A percentile compares a stretch with the other conserved stretches of the same genome.
phyloP scores from a whole-genome alignment of 1,284 basidiomycete genomes.

The Cryptococcus sp. region DNA sequence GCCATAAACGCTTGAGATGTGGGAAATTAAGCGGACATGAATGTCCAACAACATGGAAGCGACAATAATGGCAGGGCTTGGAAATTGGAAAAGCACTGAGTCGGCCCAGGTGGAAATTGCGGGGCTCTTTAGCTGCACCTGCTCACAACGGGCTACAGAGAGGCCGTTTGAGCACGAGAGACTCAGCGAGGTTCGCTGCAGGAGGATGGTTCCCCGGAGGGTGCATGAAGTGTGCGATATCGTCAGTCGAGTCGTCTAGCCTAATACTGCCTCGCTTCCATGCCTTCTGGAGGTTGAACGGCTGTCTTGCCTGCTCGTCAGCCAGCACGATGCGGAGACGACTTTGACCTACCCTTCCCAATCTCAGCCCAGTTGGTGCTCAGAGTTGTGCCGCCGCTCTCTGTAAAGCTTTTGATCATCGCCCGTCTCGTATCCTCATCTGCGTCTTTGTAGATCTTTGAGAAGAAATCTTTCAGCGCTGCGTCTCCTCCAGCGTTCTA shows the following conservation, averaged over 20 bases:
- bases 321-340: not conserved
- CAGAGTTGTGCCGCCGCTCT: slow-evolving; percentile 84
- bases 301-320: slow-evolving; percentile 27
- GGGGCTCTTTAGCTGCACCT: no score
- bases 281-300: slow-evolving; percentile 73
- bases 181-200: not conserved
- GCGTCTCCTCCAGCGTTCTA: slow-evolving; percentile 42
- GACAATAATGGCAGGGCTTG: no score
- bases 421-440: slow-evolving; percentile 82
- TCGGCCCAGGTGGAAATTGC: no score
- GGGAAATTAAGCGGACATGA: no score
- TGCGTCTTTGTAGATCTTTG: slow-evolving; percentile 67
- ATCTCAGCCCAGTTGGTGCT: slow-evolving; percentile 93
- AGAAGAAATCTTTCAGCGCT: slow-evolving; percentile 45
- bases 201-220: no score
- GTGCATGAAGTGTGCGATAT: no score
- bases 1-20: no score
- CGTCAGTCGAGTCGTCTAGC: no score
- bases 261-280: slow-evolving; percentile 68
- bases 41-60: no score
- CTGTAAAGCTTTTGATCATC: slow-evolving; percentile 93
- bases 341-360: slow-evolving; percentile 51
- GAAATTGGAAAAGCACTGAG: no score
- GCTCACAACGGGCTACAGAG: no score
- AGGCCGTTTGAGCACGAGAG: no score